Evolutionary conservation across 148 eudicot genomes (phyloP).

Genomic region (Fagopyrum esculentum): DNA sequence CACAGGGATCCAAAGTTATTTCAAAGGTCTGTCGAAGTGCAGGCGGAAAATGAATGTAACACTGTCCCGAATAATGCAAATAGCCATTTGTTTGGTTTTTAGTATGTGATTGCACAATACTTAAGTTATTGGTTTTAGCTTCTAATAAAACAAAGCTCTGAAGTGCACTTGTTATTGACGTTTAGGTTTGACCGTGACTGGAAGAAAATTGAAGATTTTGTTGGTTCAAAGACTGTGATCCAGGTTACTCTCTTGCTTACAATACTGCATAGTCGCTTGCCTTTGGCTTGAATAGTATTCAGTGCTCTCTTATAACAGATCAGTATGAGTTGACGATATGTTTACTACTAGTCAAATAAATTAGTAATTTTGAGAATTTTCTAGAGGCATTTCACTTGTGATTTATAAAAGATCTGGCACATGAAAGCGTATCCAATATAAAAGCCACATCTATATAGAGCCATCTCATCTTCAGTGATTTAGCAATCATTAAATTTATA

Average conservation of each 20-base stretch:
- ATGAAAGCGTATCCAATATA: not conserved
- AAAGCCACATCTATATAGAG: not conserved
- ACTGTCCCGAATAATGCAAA: not conserved
- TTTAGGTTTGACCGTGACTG: conserved; percentile 92
- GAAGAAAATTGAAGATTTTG: conserved; percentile 96
- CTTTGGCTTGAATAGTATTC: not conserved
- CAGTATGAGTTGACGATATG: not conserved
- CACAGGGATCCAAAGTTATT: too few species aligned
- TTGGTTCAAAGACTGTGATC: conserved; percentile 85
- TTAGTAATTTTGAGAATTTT: not conserved
- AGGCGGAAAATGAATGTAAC: not conserved
- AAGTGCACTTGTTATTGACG: conserved; percentile 5
- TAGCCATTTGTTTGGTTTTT: not conserved
- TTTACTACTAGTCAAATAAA: not conserved
- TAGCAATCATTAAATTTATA: not conserved
- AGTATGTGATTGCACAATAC: not conserved
- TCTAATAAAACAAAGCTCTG: not conserved
- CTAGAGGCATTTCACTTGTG: not conserved
- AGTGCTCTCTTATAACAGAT: not conserved
- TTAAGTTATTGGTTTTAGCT: not conserved
- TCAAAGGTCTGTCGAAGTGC: too few species aligned
- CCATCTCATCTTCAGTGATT: not conserved
- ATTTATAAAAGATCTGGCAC: not conserved
- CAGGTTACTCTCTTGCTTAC: conserved; percentile 45
- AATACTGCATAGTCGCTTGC: conserved; percentile 1